Conservation (phyloP, 1,139 yeast genomes). For the Taphrina wiesneri region DNA sequence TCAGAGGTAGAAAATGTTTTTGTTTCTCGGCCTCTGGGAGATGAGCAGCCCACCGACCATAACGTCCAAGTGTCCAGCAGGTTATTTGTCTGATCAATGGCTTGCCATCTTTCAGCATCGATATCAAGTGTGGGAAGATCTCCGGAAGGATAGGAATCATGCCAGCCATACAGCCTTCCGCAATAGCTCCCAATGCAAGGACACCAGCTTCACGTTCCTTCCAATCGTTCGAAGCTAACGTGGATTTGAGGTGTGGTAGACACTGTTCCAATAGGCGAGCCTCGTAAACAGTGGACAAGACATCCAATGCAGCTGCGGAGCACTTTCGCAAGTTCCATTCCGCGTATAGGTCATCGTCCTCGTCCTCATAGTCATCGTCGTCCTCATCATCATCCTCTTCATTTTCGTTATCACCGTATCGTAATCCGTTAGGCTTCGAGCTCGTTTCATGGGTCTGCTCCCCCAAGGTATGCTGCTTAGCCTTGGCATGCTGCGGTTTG, state of each 20-base stretch:
- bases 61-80: slow-evolving; percentile 93
- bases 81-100: slow-evolving; percentile 88
- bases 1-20: slow-evolving; percentile 70
- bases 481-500: slow-evolving; percentile 70
- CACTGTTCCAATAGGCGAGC: slow-evolving; percentile 64
- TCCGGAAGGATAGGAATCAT: slow-evolving; percentile 74
- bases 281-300: slow-evolving; percentile 69
- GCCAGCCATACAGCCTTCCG: slow-evolving; percentile 75
- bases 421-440: slow-evolving; percentile 35
- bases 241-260: slow-evolving; percentile 73
- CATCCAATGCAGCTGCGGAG: slow-evolving; percentile 88
- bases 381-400: slow-evolving; percentile 55
- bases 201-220: slow-evolving; percentile 89
- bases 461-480: slow-evolving; percentile 57
- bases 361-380: slow-evolving; percentile 65
- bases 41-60: slow-evolving; percentile 68
- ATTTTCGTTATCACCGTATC: slow-evolving; percentile 39
- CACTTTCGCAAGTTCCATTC: slow-evolving; percentile 94
- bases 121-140: slow-evolving; percentile 80
- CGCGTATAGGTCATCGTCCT: slow-evolving; percentile 60
- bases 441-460: slow-evolving; percentile 39
- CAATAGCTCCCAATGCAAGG: slow-evolving; percentile 91
- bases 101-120: slow-evolving; percentile 70
- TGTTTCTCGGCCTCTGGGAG: slow-evolving; percentile 57
- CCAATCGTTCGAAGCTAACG: slow-evolving; percentile 74